These are phyloP conservation scores for Marasmius fiardii DNA, from an alignment of 1,284 basidiomycete genomes.

Conservation along the genomic window DNA sequence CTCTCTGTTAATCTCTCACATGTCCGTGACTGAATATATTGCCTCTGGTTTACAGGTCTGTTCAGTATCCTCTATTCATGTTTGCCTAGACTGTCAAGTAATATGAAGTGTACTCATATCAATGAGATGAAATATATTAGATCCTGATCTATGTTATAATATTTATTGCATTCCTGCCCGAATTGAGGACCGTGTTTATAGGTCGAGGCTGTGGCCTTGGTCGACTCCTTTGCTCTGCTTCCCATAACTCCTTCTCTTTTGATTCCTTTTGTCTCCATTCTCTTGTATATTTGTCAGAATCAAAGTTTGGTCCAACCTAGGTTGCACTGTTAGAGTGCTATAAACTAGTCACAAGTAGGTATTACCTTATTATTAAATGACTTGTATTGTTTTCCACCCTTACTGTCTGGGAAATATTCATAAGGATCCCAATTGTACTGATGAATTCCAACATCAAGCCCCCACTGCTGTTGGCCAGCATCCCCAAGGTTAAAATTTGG, in stretches of 20 bases:
- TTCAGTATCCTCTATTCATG: background rate
- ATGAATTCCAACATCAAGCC: conserved; percentile 19
- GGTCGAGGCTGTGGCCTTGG: too few species aligned
- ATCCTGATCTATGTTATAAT: too few species aligned
- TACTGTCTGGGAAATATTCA: background rate
- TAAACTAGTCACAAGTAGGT: background rate
- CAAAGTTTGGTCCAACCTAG: too few species aligned
- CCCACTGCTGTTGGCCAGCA: conserved; percentile 21
- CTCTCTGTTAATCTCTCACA: background rate
- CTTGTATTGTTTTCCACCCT: background rate
- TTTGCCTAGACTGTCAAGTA: background rate
- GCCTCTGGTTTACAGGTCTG: background rate
- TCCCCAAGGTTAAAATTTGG: conserved; percentile 10
- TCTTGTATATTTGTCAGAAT: too few species aligned
- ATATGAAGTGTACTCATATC: too few species aligned
- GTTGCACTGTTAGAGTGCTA: background rate
- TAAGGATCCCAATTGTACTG: conserved; percentile 17
- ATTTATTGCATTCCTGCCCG: too few species aligned
- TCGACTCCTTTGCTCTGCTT: too few species aligned
- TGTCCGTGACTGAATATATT: background rate
- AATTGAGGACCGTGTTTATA: too few species aligned
- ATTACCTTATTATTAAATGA: background rate
- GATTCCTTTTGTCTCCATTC: too few species aligned
- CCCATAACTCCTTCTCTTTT: too few species aligned
- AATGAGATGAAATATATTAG: too few species aligned